phyloP scores from a whole-genome alignment of 208 protist genomes.

The Strigomonas culicis region DNA sequence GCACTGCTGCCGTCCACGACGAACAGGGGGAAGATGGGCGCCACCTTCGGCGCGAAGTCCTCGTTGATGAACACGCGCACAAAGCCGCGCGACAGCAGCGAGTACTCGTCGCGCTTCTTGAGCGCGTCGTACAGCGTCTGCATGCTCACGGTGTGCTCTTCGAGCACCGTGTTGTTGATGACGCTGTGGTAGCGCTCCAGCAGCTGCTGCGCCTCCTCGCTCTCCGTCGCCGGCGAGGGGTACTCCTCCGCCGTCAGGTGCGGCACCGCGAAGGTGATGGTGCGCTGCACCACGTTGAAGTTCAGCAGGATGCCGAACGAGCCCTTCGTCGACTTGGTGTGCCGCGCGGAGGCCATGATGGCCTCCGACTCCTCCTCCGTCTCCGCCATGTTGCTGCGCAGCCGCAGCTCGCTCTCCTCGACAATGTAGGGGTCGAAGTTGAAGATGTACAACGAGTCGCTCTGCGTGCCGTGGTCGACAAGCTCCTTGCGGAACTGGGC shows the following conservation, averaged over 20 bases:
- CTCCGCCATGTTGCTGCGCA: slow-evolving; percentile 74
- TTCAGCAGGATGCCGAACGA: slow-evolving; percentile 68
- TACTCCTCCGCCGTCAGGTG: slow-evolving; percentile 44
- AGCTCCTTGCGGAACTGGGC: slow-evolving; percentile 84
- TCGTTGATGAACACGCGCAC: slow-evolving; percentile 79
- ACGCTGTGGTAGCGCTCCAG: slow-evolving; percentile 22
- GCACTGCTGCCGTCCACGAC: slow-evolving; percentile 79
- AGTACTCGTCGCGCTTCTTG: slow-evolving; percentile 61
- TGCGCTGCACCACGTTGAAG: slow-evolving; percentile 71
- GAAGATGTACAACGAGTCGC: slow-evolving; percentile 71
- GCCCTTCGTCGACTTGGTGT: slow-evolving; percentile 44
- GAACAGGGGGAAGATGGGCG: slow-evolving; percentile 79
- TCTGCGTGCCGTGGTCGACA: slow-evolving; percentile 41
- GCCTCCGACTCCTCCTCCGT: slow-evolving; percentile 52
- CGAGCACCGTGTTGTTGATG: slow-evolving; percentile 48
- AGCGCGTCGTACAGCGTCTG: slow-evolving; percentile 79
- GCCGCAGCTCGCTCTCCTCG: slow-evolving; percentile 73
- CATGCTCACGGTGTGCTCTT: slow-evolving; percentile 71
- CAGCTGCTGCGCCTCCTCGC: slow-evolving; percentile 8
- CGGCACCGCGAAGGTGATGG: slow-evolving; percentile 57
- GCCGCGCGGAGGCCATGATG: slow-evolving; percentile 32
- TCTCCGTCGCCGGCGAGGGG: neutral
- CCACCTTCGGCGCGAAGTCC: slow-evolving; percentile 38
- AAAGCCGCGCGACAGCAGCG: slow-evolving; percentile 71
- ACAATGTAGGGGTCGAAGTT: slow-evolving; percentile 89